phyloP scores from a whole-genome alignment of 495 filamentous ascomycete genomes.

The Chlorociboria aeruginascens region DNA sequence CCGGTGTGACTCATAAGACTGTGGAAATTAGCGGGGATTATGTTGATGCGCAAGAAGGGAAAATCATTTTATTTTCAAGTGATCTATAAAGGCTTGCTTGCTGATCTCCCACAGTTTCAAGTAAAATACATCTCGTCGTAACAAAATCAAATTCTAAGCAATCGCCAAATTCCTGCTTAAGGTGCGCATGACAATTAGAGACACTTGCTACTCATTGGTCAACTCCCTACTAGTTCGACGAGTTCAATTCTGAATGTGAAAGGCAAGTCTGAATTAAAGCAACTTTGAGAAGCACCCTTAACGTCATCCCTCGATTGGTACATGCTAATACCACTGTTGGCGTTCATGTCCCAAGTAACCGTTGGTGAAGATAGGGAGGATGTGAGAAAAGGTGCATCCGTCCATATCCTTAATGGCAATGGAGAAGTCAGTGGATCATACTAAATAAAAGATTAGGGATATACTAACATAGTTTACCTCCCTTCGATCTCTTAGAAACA shows the following conservation, averaged over 20 bases:
- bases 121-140: too few relatives aligned
- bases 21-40: too few relatives aligned
- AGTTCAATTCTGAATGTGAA: slow-evolving; percentile 20
- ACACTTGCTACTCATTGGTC: slow-evolving; percentile 18
- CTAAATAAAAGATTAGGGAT: slow-evolving; percentile 20
- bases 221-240: slow-evolving; percentile 14
- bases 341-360: slow-evolving; percentile 17
- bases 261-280: slow-evolving; percentile 1
- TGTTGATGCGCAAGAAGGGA: too few relatives aligned
- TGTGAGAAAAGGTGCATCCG: slow-evolving; percentile 14
- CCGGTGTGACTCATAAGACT: too few relatives aligned
- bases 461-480: slow-evolving; percentile 15
- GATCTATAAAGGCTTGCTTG: too few relatives aligned
- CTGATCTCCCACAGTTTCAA: too few relatives aligned
- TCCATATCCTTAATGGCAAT: slow-evolving; percentile 19
- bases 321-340: slow-evolving; percentile 3
- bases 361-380: slow-evolving; percentile 14
- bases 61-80: too few relatives aligned
- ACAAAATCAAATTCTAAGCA: not conserved
- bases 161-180: not conserved
- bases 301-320: too few relatives aligned
- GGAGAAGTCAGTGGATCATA: slow-evolving; percentile 18
- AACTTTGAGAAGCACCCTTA: too few relatives aligned
- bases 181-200: slow-evolving; percentile 17
- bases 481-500: not conserved